Evolutionary conservation across 208 protist species (phyloP).

Genomic region (Tritrichomonas musculus): DNA sequence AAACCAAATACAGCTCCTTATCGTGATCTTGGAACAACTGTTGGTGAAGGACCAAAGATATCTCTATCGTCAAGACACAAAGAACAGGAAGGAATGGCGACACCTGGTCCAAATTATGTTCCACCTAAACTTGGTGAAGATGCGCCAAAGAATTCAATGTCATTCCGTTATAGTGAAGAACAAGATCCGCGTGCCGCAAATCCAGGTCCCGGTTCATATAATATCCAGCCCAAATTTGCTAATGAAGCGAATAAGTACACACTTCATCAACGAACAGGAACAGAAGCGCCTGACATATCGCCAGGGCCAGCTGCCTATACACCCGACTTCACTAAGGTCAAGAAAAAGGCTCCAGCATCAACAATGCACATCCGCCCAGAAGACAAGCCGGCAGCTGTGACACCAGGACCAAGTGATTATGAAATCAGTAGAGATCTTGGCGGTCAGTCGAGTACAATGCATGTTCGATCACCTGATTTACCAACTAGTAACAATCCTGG

Average conservation of each 20-base stretch:
- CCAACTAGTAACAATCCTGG: neutral
- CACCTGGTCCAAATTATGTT: neutral
- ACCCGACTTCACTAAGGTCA: neutral
- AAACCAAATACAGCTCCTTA: neutral
- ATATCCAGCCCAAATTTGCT: neutral
- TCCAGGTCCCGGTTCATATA: neutral
- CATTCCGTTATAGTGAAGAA: neutral
- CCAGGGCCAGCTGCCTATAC: neutral
- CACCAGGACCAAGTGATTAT: neutral
- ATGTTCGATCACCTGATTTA: neutral
- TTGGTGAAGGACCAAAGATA: neutral
- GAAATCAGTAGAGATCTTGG: neutral
- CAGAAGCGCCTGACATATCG: neutral
- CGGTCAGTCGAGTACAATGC: neutral
- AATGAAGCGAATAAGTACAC: slow-evolving; percentile 3
- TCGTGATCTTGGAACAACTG: neutral
- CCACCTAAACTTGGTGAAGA: neutral
- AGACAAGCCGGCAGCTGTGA: neutral
- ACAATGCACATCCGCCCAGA: neutral
- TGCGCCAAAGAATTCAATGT: neutral
- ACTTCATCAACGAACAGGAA: neutral
- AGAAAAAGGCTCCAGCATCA: neutral
- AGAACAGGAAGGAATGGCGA: neutral
- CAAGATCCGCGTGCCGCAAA: neutral
- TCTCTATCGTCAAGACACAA: neutral